These are phyloP conservation scores for Emmonsiellopsis sp. DNA, from an alignment of 2,329 filamentous ascomycete genomes.

Conservation along the genomic window DNA sequence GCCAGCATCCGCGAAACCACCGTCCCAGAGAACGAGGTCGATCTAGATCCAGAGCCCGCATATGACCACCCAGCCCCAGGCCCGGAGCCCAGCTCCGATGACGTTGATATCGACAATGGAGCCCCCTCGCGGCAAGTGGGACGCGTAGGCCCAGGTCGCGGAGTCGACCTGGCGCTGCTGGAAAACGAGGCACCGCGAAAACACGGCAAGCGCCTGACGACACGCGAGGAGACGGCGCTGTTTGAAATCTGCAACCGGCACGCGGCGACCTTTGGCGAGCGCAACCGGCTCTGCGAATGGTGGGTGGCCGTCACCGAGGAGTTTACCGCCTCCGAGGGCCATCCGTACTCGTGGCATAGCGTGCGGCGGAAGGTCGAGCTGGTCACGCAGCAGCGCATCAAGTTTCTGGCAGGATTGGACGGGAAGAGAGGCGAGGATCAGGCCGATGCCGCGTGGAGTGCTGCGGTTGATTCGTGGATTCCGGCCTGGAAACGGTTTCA, in stretches of 20 bases:
- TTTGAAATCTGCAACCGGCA: constrained; percentile 34
- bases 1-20: not conserved
- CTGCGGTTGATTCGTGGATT: constrained; percentile 32
- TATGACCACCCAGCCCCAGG: constrained; percentile 4
- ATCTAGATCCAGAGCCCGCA: constrained; percentile 1
- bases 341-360: constrained; percentile 36
- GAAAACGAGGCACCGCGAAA: constrained; percentile 16
- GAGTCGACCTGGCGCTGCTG: constrained; percentile 8
- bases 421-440: constrained; percentile 22
- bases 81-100: constrained; percentile 3
- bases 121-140: not conserved
- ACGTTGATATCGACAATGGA: not conserved
- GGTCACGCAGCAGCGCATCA: constrained; percentile 33
- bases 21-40: constrained; percentile 1
- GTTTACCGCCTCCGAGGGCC: constrained; percentile 28
- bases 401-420: constrained; percentile 28
- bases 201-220: constrained; percentile 31
- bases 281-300: constrained; percentile 35
- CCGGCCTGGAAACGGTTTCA: constrained; percentile 33
- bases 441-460: constrained; percentile 31
- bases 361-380: constrained; percentile 34
- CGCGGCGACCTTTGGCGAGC: constrained; percentile 28
- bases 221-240: constrained; percentile 30
- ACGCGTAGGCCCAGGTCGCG: constrained; percentile 3
- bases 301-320: constrained; percentile 31